A percentile compares a stretch with the other conserved stretches of the same genome.
These are phyloP conservation scores for Mucor indicus DNA, from an alignment of 371 early-diverging fungal species.

Conservation along the genomic window DNA sequence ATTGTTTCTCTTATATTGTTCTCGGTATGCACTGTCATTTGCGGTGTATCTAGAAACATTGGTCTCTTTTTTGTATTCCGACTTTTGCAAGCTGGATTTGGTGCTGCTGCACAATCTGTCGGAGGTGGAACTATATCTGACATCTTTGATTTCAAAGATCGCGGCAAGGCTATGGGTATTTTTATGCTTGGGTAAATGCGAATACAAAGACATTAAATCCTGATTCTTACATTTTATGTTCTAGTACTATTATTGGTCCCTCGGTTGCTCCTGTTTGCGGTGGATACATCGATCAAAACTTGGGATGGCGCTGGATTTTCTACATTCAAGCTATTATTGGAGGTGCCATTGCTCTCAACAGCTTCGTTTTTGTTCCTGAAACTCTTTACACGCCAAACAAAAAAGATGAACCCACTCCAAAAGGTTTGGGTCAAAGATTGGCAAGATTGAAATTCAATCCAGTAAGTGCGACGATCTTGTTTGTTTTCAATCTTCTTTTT, in stretches of 20 bases:
- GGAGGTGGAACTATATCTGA: conserved; percentile 41
- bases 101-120: conserved; percentile 29
- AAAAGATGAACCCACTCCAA: background rate
- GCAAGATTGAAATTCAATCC: conserved; percentile 34
- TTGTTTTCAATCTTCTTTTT: background rate
- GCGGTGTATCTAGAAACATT: conserved; percentile 26
- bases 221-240: too few relatives aligned
- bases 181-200: conserved; percentile 28
- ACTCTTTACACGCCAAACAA: conserved; percentile 38
- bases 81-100: conserved; percentile 31
- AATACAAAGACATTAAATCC: background rate
- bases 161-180: conserved; percentile 36
- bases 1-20: too few relatives aligned
- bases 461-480: conserved; percentile 16
- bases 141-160: conserved; percentile 26
- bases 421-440: too few relatives aligned
- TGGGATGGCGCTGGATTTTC: conserved; percentile 59
- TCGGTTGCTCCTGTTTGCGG: conserved; percentile 52
- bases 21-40: conserved; percentile 27
- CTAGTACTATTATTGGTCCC: conserved; percentile 50
- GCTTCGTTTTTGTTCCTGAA: conserved; percentile 46
- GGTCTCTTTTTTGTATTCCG: conserved; percentile 35
- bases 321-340: conserved; percentile 51
- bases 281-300: conserved; percentile 45
- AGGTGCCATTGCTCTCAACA: conserved; percentile 33